These are phyloP conservation scores for Rhodomyrtus psidioides DNA, from an alignment of 441 rosid genomes.

Conservation along the genomic window DNA sequence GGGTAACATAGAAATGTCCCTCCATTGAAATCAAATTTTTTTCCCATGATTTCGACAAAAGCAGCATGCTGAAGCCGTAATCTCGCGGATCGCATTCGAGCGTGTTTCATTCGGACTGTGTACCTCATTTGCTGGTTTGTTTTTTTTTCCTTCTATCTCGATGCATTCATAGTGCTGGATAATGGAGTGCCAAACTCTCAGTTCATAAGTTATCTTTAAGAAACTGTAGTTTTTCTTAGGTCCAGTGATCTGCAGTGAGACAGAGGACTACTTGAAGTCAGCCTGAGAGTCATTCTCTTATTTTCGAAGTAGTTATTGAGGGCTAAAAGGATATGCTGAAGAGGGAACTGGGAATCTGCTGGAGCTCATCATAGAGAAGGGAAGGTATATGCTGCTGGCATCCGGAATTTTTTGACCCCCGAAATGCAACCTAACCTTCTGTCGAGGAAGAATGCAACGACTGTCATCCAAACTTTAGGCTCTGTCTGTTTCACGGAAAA, in stretches of 20 bases:
- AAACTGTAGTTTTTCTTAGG: neutral
- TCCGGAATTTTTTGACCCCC: neutral
- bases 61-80: neutral
- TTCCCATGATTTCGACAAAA: neutral
- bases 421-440: neutral
- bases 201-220: neutral
- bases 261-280: no score
- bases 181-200: neutral
- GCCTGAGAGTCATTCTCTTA: no score
- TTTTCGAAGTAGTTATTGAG: neutral
- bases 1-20: neutral
- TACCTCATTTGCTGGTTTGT: neutral
- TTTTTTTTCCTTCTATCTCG: neutral
- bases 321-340: neutral
- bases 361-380: neutral
- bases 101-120: neutral
- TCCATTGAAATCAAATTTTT: neutral
- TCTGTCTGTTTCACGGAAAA: no score
- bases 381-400: neutral
- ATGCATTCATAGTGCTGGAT: neutral
- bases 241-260: no score
- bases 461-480: neutral
- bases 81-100: neutral
- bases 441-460: neutral
- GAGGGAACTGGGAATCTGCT: neutral